Conservation (phyloP, 495 filamentous ascomycete species). For the Penicillium fimorum region DNA sequence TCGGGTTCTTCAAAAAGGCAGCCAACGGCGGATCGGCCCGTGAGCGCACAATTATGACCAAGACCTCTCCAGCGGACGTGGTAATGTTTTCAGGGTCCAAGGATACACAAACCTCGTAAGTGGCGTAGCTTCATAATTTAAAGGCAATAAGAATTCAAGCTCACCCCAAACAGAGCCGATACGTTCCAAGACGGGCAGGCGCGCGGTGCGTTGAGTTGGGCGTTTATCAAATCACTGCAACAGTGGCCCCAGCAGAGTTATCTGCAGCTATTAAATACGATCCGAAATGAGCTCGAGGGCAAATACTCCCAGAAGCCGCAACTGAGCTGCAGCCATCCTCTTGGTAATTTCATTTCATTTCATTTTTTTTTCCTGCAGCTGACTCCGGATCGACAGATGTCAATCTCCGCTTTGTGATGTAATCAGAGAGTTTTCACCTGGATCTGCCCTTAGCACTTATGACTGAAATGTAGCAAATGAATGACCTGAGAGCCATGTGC, state of each 20-base stretch:
- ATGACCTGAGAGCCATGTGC: background rate
- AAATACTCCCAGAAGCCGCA: constrained; percentile 97
- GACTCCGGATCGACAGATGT: constrained; percentile 30
- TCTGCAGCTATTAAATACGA: constrained; percentile 88
- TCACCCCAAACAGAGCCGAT: constrained; percentile 32
- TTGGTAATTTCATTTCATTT: constrained; percentile 60
- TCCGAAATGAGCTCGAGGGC: constrained; percentile 83
- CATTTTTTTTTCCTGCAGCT: constrained; percentile 5
- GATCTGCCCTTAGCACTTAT: background rate
- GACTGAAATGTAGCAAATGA: constrained; percentile 6
- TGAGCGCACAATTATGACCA: constrained; percentile 74
- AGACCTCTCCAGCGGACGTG: constrained; percentile 93
- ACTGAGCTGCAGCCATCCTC: constrained; percentile 92
- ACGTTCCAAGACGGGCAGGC: constrained; percentile 68
- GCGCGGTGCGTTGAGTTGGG: constrained; percentile 95
- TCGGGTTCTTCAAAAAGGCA: constrained; percentile 91
- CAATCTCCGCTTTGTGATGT: constrained; percentile 48
- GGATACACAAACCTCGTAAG: constrained; percentile 78
- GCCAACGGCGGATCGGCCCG: constrained; percentile 75
- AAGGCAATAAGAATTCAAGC: background rate
- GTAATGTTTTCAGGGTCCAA: constrained; percentile 98
- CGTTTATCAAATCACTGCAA: constrained; percentile 87
- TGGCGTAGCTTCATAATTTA: background rate
- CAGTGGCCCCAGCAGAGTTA: constrained; percentile 97
- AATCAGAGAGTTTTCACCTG: constrained; percentile 8